These are phyloP conservation scores for Persicaria maculosa DNA, from an alignment of 148 eudicot species.

Conservation along the genomic window DNA sequence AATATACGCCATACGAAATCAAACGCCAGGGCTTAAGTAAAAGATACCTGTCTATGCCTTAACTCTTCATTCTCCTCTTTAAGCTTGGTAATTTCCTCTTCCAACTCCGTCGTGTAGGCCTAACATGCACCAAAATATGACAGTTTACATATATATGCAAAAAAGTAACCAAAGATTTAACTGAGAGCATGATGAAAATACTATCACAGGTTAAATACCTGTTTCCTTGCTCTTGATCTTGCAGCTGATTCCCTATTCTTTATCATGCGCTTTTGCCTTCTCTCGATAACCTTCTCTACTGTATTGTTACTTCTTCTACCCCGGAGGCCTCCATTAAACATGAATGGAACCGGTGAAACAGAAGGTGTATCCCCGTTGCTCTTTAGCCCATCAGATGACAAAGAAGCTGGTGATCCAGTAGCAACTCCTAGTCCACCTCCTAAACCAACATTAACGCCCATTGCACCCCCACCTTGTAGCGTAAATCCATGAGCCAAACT, in stretches of 20 bases:
- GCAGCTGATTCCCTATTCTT: constrained; percentile 97
- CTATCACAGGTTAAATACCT: constrained; percentile 35
- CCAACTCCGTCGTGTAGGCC: constrained; percentile 92
- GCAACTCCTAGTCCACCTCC: constrained; percentile 28
- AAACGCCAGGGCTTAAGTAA: too few species aligned
- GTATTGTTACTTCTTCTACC: constrained; percentile 48
- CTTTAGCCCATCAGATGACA: constrained; percentile 71
- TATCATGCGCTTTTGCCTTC: constrained; percentile 93
- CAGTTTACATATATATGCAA: too few species aligned
- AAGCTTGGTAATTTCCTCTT: constrained; percentile 72
- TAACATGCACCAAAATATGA: constrained; percentile 13
- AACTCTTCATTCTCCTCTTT: constrained; percentile 69
- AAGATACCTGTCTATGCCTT: constrained; percentile 55
- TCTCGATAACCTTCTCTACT: constrained; percentile 85
- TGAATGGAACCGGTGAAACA: constrained; percentile 74
- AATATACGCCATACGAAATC: background rate
- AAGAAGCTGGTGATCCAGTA: constrained; percentile 54
- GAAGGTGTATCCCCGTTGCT: constrained; percentile 75
- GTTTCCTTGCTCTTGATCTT: constrained; percentile 91
- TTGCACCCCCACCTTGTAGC: constrained; percentile 46
- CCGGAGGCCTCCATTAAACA: constrained; percentile 64
- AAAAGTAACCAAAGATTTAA: too few species aligned
- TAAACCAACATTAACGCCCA: constrained; percentile 17
- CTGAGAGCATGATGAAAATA: background rate
- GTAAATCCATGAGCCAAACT: constrained; percentile 39